A percentile compares a stretch with the other conserved stretches of the same genome.
Conservation (phyloP, 1,284 basidiomycete genomes). For the Ustilago esculenta region DNA sequence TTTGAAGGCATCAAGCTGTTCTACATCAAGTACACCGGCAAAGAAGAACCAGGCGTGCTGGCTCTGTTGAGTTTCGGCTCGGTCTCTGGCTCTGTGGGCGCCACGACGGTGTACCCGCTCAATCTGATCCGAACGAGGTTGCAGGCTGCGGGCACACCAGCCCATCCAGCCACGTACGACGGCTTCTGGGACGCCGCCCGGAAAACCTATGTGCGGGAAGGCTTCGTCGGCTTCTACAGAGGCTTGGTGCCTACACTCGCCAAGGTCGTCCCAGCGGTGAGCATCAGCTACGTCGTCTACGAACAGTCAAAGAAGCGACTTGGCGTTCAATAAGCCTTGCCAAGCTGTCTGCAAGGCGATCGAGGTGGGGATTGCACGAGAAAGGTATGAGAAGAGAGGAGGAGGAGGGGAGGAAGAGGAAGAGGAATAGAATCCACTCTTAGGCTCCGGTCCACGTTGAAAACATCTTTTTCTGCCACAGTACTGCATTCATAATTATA, state of each 20-base stretch:
- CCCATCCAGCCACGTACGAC: slow-evolving; percentile 72
- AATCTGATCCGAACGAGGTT: slow-evolving; percentile 87
- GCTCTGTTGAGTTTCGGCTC: slow-evolving; percentile 68
- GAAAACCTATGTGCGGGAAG: slow-evolving; percentile 85
- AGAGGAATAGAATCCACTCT: no score
- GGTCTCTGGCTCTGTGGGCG: slow-evolving; percentile 68
- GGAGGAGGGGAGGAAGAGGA: background rate
- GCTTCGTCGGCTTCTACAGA: slow-evolving; percentile 93
- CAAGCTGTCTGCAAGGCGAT: no score
- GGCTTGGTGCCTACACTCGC: slow-evolving; percentile 89
- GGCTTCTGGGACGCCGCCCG: slow-evolving; percentile 86
- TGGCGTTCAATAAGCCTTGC: slow-evolving; percentile 47
- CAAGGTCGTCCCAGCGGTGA: slow-evolving; percentile 70
- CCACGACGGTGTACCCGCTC: slow-evolving; percentile 68
- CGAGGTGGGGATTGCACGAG: no score
- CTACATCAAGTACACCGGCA: slow-evolving; percentile 67
- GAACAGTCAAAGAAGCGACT: slow-evolving; percentile 59
- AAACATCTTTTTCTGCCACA: no score
- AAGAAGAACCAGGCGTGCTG: slow-evolving; percentile 68
- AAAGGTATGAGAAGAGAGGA: no score
- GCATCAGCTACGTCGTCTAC: slow-evolving; percentile 66
- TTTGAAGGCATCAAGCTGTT: slow-evolving; percentile 69
- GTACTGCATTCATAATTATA: no score
- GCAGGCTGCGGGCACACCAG: slow-evolving; percentile 82
- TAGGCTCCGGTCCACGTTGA: no score